Base-by-base conservation (phyloP, 768 basidiomycete genomes). In the Macrolepiota albuminosa region DNA sequence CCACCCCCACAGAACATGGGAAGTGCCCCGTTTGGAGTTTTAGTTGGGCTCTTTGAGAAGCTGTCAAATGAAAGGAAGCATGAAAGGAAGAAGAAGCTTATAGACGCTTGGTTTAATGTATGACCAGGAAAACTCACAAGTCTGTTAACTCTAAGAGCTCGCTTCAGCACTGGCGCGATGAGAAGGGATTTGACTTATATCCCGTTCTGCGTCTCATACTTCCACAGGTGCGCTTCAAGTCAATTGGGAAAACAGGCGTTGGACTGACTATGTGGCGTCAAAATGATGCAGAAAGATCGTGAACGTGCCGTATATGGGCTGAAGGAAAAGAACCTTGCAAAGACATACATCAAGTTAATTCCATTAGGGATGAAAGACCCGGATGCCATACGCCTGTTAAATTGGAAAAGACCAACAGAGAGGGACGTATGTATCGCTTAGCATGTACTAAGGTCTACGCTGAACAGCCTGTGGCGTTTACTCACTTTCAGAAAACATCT, bases 321-420 rank as follows among this genome's bases (percentile, higher is more conserved):
- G 64, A 99, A 99, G 71, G 97, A 99, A 76, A 91, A 90, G 75
- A 91, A 90, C 69, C 76, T 99, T 3, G 95, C 95, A 5, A 98
- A 95, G 72, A 86, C 85, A 10, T 97, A 95, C 70, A 93, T 96
- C 75, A 87, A 89, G 62, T 81, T 95, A 2, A 89, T 98, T 39
- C 92, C 91, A 1, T 78, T 99, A 3, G 88, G 89, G 42, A 82
- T 75, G 69, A 84, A 85, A 68, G 89, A 93, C 57, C 86, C 85
- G 7, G 93, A 95, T 67, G 89, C 93, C 0, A 81, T 89, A 51
- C 82, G 91, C 43, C 74, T 99, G 47, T 73, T 89, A 49, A 89
- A 96, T 64, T 98, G 97, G 97, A 98, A 90, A 76, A 85, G 82
- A 61, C 92, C 92, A 0, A 83, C 83, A 1, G 87, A 87, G 43